These are phyloP conservation scores for Tritrichomonas musculus DNA, from an alignment of 208 protist species.

Conservation along the genomic window DNA sequence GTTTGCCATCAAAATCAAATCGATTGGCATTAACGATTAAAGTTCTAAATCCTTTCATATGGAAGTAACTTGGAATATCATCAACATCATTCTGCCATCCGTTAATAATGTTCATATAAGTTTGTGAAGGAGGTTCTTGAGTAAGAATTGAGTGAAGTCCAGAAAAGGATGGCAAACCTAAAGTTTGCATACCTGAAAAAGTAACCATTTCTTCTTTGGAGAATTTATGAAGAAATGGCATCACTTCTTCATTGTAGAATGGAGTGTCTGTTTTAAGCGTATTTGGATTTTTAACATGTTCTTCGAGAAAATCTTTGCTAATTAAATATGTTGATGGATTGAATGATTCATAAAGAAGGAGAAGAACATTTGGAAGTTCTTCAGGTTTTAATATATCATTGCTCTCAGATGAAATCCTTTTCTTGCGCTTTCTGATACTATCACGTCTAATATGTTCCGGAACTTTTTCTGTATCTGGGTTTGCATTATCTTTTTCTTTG, in stretches of 20 bases:
- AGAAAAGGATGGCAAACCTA: background rate
- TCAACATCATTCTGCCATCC: background rate
- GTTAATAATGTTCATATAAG: background rate
- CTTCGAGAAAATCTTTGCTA: background rate
- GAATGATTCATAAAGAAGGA: background rate
- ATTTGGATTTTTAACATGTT: background rate
- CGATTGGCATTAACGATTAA: background rate
- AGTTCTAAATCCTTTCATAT: background rate
- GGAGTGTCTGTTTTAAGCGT: background rate
- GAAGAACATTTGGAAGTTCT: background rate
- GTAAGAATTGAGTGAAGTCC: background rate
- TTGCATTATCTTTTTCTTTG: too few species aligned
- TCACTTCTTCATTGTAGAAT: background rate
- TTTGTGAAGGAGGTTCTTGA: background rate
- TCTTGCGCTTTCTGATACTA: too few species aligned
- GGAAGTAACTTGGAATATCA: background rate
- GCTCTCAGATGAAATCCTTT: too few species aligned
- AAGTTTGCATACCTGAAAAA: background rate
- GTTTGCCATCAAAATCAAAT: background rate
- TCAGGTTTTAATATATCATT: background rate
- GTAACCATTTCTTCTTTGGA: background rate
- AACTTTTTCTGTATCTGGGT: too few species aligned
- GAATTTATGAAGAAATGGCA: background rate
- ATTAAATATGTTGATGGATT: background rate
- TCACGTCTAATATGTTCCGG: too few species aligned